Percentiles rank a stretch among this genome's conserved stretches.
Conservation (phyloP, 768 basidiomycete species). For the Rossbeevera mucosa region DNA sequence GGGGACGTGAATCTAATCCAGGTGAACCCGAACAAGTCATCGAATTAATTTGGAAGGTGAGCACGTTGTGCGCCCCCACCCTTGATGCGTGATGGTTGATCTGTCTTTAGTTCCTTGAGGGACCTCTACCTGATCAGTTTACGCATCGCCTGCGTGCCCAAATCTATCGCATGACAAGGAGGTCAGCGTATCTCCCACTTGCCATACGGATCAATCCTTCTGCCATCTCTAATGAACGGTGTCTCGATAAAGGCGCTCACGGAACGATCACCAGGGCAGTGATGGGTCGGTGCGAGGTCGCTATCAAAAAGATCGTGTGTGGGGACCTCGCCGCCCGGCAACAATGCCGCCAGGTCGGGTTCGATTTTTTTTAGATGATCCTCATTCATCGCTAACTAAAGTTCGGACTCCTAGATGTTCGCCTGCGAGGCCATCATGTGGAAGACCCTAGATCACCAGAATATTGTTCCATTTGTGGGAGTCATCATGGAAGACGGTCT, state of each 20-base stretch:
- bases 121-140: not conserved
- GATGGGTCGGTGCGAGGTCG: constrained; percentile 14
- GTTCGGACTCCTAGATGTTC: constrained; percentile 13
- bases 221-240: not conserved
- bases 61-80: not conserved
- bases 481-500: constrained; percentile 3
- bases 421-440: constrained; percentile 28
- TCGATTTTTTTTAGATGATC: not conserved
- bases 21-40: constrained; percentile 16
- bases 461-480: constrained; percentile 27
- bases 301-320: constrained; percentile 24
- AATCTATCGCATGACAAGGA: constrained; percentile 29
- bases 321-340: not conserved
- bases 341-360: constrained; percentile 11
- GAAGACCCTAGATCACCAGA: constrained; percentile 22
- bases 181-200: constrained; percentile 22
- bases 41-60: constrained; percentile 24
- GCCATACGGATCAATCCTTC: constrained; percentile 10
- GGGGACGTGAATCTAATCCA: not conserved
- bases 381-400: constrained; percentile 1
- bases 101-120: constrained; percentile 12
- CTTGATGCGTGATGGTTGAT: not conserved
- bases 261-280: constrained; percentile 19
- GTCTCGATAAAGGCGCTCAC: constrained; percentile 16
- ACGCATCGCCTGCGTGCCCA: constrained; percentile 13